Evolutionary conservation across 768 basidiomycete species (phyloP).

Genomic region (Agrocybe praecox): DNA sequence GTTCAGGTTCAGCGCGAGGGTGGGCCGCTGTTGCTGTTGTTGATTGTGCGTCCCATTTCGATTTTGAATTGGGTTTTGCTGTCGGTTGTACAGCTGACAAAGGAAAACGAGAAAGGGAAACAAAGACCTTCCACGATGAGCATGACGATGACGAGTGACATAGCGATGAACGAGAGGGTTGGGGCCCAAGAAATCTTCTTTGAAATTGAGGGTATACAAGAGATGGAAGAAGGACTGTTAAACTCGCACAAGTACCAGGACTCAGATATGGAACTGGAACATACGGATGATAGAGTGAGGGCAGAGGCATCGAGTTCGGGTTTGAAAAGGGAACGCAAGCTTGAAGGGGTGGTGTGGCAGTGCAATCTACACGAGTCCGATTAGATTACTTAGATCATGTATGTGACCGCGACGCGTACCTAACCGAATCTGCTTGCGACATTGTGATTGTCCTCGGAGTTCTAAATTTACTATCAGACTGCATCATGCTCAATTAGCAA

Average conservation of each 20-base stretch:
- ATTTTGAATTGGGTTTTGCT: too few species aligned
- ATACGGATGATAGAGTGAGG: too few species aligned
- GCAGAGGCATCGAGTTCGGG: too few species aligned
- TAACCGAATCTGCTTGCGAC: too few species aligned
- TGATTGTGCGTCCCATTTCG: too few species aligned
- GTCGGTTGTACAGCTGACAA: slow-evolving; percentile 17
- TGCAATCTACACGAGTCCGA: background rate
- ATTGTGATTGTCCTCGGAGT: too few species aligned
- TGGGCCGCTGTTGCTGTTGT: slow-evolving; percentile 8
- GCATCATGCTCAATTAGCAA: too few species aligned
- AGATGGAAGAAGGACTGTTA: slow-evolving; percentile 7
- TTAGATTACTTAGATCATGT: too few species aligned
- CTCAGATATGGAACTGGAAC: background rate
- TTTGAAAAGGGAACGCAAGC: too few species aligned
- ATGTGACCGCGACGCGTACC: too few species aligned
- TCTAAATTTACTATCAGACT: too few species aligned
- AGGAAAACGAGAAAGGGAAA: slow-evolving; percentile 11
- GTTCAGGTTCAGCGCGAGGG: slow-evolving; percentile 27
- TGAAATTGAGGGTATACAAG: background rate
- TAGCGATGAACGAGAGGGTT: too few species aligned
- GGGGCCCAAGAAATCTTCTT: background rate
- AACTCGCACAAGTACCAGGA: background rate
- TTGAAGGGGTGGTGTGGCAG: background rate
- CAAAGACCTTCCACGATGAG: background rate
- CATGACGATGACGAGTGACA: background rate